Evolutionary conservation across 768 basidiomycete species (phyloP), one percentile per base, ranked within the genome.

Genomic region (Sarcodon aspratus): DNA sequence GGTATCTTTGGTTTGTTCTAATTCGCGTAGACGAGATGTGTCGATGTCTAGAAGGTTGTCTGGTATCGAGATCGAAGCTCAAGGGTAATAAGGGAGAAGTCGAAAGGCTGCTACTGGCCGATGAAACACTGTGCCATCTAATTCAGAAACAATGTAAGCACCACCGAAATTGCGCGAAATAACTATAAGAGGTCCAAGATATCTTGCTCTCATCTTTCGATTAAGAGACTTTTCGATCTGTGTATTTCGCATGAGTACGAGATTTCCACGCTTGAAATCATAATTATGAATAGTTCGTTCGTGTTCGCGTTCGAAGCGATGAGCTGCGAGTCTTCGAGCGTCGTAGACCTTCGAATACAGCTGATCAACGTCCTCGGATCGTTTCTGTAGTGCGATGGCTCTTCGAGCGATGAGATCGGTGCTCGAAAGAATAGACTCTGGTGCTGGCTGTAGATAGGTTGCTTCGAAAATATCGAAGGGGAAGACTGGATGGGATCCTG

Each of bases 241-340:
- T 11, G 54, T 59, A 48, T 66, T 63, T 6, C 61, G 52, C 1
- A 65, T 50, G 0, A 66, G 58, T 0, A 68, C 60, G 0, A 66
- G 54, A 3, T 40, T 48, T 7, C 65, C 63, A 5, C 54, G 59
- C 21, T 48, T 27, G 49, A 64, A 64, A 38, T 63, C 34, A 44
- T 55, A 61, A 42, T 62, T 53, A 9, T 47, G 49, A 17, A 66
- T 61, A 0, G 54, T 48, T 7, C 33, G 38, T 1, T 43, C 40
- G 45, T 55, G 53, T 12, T 54, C 50, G 3, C 37, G 33, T 34
- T 57, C 52, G 40, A 63, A 61, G 2, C 38, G 43, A 1, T 44
- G 21, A 1, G 50, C 53, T 1, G 54, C 46, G 3, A 32, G 8
- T 11, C 45, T 12, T 9, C 55, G 47, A 1, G 46, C 45, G 6